Evolutionary conservation across 2,329 filamentous ascomycete species (phyloP).

Genomic region (Drechslerella stenobrocha): DNA sequence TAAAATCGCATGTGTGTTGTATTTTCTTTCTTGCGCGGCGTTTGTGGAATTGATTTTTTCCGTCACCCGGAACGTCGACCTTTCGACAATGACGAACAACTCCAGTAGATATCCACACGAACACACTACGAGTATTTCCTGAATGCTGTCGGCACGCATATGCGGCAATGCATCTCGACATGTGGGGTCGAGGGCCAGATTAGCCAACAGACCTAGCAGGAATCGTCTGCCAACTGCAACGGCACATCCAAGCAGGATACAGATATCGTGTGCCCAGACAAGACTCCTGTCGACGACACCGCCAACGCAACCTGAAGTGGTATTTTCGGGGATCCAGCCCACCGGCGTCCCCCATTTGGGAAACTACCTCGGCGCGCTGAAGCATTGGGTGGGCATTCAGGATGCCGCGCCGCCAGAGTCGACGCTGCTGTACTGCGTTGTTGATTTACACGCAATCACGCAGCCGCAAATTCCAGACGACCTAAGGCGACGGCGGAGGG

Average conservation of each 20-base stretch:
- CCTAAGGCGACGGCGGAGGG: conserved; percentile 68
- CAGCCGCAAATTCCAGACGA: conserved; percentile 67
- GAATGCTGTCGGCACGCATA: conserved; percentile 36
- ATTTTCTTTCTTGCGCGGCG: too few relatives aligned
- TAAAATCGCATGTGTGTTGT: too few relatives aligned
- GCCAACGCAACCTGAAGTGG: conserved; percentile 56
- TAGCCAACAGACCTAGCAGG: neutral
- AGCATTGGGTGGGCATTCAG: conserved; percentile 82
- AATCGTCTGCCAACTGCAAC: conserved; percentile 4
- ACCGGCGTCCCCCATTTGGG: conserved; percentile 92
- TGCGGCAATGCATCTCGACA: conserved; percentile 28
- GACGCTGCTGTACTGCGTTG: conserved; percentile 79
- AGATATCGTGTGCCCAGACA: conserved; percentile 40
- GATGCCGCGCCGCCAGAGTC: conserved; percentile 61
- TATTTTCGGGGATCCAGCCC: conserved; percentile 97
- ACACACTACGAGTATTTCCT: neutral
- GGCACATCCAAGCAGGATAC: conserved; percentile 10
- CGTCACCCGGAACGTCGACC: too few relatives aligned
- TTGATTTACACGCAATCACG: conserved; percentile 93
- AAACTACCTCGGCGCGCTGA: conserved; percentile 89
- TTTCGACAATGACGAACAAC: too few relatives aligned
- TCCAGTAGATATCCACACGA: neutral
- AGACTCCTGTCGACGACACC: conserved; percentile 13
- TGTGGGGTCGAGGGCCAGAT: conserved; percentile 15
- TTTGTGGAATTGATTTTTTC: too few relatives aligned